Conservation (phyloP, 306 rosid species). For the Trifolium repens region DNA sequence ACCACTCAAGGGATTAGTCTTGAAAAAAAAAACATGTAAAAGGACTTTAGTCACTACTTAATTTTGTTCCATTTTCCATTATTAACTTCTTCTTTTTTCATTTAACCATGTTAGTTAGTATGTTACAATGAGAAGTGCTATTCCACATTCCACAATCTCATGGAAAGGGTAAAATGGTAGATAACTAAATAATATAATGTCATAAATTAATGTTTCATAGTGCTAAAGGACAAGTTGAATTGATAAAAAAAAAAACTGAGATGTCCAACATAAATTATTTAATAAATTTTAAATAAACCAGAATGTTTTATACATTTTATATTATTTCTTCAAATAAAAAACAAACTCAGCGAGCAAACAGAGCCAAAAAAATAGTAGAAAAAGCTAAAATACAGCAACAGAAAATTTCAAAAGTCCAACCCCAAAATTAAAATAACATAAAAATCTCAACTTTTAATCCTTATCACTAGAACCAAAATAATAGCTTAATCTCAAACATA, state of each 20-base stretch:
- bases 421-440: constrained; percentile 34
- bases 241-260: not conserved
- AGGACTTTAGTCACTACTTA: no score
- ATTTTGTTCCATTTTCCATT: not conserved
- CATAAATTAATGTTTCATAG: not conserved
- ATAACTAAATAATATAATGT: no score
- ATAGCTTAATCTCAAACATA: constrained; percentile 18
- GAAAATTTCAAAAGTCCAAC: constrained; percentile 17
- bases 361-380: constrained; percentile 30
- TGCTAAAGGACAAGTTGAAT: not conserved
- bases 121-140: no score
- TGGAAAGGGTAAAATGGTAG: no score
- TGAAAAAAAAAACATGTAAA: no score
- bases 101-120: no score
- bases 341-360: constrained; percentile 36
- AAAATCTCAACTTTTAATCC: constrained; percentile 45
- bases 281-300: not conserved
- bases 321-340: not conserved
- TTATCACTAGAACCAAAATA: not conserved
- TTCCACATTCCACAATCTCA: no score
- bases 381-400: constrained; percentile 27
- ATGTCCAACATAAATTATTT: not conserved
- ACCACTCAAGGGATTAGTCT: no score
- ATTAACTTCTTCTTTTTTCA: no score
- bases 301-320: not conserved